phyloP scores from a whole-genome alignment of 108 stramenopile genomes.

The Conticribra guillardii region DNA sequence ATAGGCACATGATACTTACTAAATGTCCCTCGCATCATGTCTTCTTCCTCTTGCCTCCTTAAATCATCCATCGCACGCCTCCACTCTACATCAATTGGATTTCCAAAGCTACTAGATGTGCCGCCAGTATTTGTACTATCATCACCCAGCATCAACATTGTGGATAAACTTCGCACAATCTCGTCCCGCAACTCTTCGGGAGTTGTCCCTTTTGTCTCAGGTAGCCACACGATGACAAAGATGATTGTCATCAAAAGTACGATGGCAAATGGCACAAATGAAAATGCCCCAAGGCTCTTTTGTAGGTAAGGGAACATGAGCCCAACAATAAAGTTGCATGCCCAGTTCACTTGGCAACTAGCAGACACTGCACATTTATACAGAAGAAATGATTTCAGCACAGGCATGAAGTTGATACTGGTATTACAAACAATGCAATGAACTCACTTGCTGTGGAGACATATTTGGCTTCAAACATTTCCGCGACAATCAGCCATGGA shows the following conservation, averaged over 20 bases:
- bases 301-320: constrained; percentile 89
- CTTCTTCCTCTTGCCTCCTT: constrained; percentile 72
- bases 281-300: constrained; percentile 63
- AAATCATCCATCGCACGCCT: constrained; percentile 87
- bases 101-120: constrained; percentile 14
- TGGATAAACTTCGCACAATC: constrained; percentile 37
- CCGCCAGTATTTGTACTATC: constrained; percentile 12
- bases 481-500: constrained; percentile 91
- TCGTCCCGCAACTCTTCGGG: constrained; percentile 68
- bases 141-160: constrained; percentile 25
- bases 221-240: constrained; percentile 63
- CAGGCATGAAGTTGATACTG: not conserved
- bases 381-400: not conserved
- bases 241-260: constrained; percentile 60
- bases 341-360: constrained; percentile 66
- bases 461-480: constrained; percentile 91
- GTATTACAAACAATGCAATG: not conserved
- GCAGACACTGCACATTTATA: constrained; percentile 27
- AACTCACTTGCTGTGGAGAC: constrained; percentile 68
- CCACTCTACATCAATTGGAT: constrained; percentile 77
- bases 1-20: constrained; percentile 22
- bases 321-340: constrained; percentile 90
- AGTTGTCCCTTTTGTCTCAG: constrained; percentile 89
- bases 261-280: constrained; percentile 86
- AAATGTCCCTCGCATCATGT: constrained; percentile 69